Conservation (phyloP, 306 rosid genomes). For the Spatholobus suberectus region DNA sequence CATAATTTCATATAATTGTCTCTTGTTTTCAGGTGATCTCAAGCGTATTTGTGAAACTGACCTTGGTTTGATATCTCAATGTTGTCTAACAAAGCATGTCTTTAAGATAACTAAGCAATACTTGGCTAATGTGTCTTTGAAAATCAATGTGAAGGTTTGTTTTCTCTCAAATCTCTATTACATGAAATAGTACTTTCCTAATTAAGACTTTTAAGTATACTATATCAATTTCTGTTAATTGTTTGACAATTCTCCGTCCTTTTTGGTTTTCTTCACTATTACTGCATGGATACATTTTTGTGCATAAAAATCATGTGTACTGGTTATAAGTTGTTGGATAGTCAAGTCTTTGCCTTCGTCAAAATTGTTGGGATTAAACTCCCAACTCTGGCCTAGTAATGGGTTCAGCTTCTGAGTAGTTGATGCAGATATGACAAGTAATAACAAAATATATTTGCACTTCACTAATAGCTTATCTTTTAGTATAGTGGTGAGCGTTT, state of each 20-base stretch:
- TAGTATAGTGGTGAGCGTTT: too few relatives aligned
- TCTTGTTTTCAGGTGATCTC: slow-evolving; percentile 73
- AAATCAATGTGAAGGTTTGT: slow-evolving; percentile 87
- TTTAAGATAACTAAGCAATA: slow-evolving; percentile 84
- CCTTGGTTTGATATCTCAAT: slow-evolving; percentile 92
- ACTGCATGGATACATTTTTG: slow-evolving; percentile 12
- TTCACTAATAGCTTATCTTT: not conserved
- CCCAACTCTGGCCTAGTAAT: not conserved
- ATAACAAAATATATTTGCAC: not conserved
- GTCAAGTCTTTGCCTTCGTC: not conserved
- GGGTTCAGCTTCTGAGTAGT: not conserved
- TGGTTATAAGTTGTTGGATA: not conserved
- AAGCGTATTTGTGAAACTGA: slow-evolving; percentile 96
- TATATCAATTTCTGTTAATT: not conserved
- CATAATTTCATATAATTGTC: not conserved
- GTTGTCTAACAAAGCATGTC: slow-evolving; percentile 92
- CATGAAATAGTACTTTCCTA: slow-evolving; percentile 14
- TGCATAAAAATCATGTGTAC: not conserved
- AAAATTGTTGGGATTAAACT: not conserved
- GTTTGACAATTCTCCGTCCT: not conserved
- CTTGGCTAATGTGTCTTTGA: slow-evolving; percentile 86
- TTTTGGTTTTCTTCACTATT: slow-evolving; percentile 11
- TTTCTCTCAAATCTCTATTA: slow-evolving; percentile 13
- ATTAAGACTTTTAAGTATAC: not conserved
- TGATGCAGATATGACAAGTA: not conserved